Evolutionary conservation across 2,329 filamentous ascomycete species (phyloP), one percentile per base, ranked within the genome.

Genomic region (Colletotrichum echinochloae): DNA sequence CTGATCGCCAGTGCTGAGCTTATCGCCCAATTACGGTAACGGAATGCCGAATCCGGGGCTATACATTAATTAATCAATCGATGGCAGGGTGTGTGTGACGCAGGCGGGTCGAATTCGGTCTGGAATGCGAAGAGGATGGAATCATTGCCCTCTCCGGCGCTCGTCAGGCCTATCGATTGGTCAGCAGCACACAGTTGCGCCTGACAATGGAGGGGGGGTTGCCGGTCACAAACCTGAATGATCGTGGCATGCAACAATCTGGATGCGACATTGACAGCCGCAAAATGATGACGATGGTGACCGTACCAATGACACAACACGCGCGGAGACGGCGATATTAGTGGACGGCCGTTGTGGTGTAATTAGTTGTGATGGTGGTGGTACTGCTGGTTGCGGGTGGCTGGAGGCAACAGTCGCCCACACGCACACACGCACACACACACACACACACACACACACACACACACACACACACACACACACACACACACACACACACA

Each of bases 11-110:
- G 41, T 28, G 54, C 57, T 63, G 54, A 41, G 54, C 39, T 35
- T 33, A 20, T 55, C 37, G 28, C 26, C 46, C 68, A 68, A 63
- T 54, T 44, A 59, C 52, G 64, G 20, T 39, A 46, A 54, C 35
- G 12, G 28, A n/a, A 37, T 52, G 68, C 68, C 68, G 52, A 28
- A 33, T 54, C 59, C 52, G 65, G 64, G 37, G 64, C 52, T 23
- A 44, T 39, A 54, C 8, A 23, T 46, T 11, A 16, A 23, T 46
- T 11, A 16, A 54, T 66, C 39, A 9, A n/a, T 66, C 9, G 26
- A 23, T 41, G 33, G 55, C n/a, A 51, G 23, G 44, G 35, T n/a
- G 55, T 33, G 23, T 35, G 56, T 26, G 41, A 66, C 46, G 63
- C 33, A 60, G 28, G 39, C 60, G 26, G 37, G 46, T 57, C 52